Evolutionary conservation across 495 filamentous ascomycete species (phyloP), one percentile per base, ranked within the genome.

Genomic region (Polyplosphaeria fusca): DNA sequence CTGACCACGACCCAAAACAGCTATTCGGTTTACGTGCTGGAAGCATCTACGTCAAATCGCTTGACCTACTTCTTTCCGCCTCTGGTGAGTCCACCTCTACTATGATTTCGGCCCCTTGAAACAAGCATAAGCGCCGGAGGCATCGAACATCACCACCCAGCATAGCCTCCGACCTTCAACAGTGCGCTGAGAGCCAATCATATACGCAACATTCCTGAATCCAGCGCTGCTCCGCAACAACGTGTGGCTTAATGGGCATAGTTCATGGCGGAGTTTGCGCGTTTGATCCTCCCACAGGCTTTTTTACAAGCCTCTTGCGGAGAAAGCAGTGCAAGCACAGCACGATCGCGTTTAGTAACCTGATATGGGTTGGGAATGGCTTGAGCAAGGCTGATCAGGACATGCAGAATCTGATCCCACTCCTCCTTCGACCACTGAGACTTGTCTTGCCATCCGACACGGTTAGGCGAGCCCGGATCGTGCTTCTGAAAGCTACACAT

Each of bases 341-440:
- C n/a, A n/a, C n/a, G n/a, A n/a, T n/a, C n/a, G n/a, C n/a, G n/a
- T n/a, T n/a, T n/a, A n/a, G n/a, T n/a, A n/a, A n/a, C n/a, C n/a
- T n/a, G n/a, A n/a, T n/a, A n/a, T n/a, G n/a, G n/a, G n/a, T n/a
- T n/a, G n/a, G n/a, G n/a, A n/a, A n/a, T n/a, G n/a, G n/a, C 58
- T 65, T 62, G 66, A 49, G 47, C 45, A 67, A 58, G 69, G 68
- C 60, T 54, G 69, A 73, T 40, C 70, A 5, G 46, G 7, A 24
- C 32, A 32, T 58, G 41, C 23, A 87, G 85, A 96, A 96, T 70
- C 77, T 97, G 16, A 79, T 96, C 38, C 86, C 91, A 0, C 79
- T 95, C 39, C 79, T 91, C 57, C 85, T 96, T 62, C 86, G 92
- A 32, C 92, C 92, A 1, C 74, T 95, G 55, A 81, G 91, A 57